Evolutionary conservation across 768 basidiomycete genomes (phyloP), one percentile per base, ranked within the genome.

Genomic region (Leccinum disarticulatum): DNA sequence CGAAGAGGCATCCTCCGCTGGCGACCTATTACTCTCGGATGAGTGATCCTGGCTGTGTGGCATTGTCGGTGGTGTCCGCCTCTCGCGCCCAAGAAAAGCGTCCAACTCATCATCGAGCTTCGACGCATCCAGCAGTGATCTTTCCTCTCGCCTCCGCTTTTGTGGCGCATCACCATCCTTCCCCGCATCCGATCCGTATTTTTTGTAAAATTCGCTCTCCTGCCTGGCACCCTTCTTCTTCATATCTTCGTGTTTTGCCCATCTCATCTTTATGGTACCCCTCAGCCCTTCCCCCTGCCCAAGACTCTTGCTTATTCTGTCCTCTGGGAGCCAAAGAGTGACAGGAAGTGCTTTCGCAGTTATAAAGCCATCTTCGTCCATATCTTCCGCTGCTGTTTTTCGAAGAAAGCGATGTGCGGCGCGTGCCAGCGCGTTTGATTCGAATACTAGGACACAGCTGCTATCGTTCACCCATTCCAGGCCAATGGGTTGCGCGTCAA

Each of bases 381-480:
- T 54, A 47, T 82, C 78, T 64, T 87, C 86, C 6, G 75, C 64
- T 9, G 73, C 62, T 15, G 79, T 74, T 70, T 86, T 87, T 64
- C 80, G 80, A 17, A 91, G 78, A 22, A 67, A 68, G 11, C 76
- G 73, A 63, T 81, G 79, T 2, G 83, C 87, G 1, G 74, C 64
- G 27, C 81, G 79, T 13, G 90, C 90, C 13, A 78, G 72, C 38
- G 74, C 61, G 54, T 79, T 83, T 41, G 83, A 80, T 31, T 80
- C 74, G 68, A 91, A 94, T 47, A 94, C 87, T 54, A 93, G 77
- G 4, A 94, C 81, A 65, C 90, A 93, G 27, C 88, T 91, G 25
- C 77, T 87, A 74, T 94, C 92, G 70, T 92, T 86, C 19, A 94
- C 81, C 92, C 92, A 94, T 75, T 94, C 92, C 8, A 94, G 76